These are phyloP conservation scores for Neophaeococcomyces aloes DNA, from an alignment of 2,329 filamentous ascomycete species.

Conservation along the genomic window DNA sequence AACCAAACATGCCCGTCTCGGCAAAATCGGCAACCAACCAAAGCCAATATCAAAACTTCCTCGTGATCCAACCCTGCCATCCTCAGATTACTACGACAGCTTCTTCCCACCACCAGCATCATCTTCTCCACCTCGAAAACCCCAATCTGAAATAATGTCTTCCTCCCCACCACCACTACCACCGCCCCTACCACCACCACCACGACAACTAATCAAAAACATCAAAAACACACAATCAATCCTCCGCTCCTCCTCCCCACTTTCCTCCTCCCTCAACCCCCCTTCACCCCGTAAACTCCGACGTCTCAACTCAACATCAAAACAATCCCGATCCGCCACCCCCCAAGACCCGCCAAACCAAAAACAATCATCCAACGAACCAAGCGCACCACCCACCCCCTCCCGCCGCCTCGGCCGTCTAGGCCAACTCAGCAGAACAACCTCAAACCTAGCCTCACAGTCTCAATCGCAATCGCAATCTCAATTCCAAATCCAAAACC, in stretches of 20 bases:
- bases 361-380: constrained; percentile 9
- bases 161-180: constrained; percentile 12
- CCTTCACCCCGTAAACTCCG: constrained; percentile 5
- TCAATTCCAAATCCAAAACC: constrained; percentile 9
- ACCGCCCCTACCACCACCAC: constrained; percentile 5
- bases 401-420: constrained; percentile 28
- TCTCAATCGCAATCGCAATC: constrained; percentile 1
- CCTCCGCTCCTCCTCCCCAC: not conserved
- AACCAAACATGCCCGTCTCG: constrained; percentile 8
- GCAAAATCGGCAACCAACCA: constrained; percentile 12
- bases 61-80: constrained; percentile 13
- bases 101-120: constrained; percentile 1
- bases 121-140: constrained; percentile 2
- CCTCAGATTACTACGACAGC: constrained; percentile 12
- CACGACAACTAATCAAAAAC: constrained; percentile 11
- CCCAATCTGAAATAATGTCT: constrained; percentile 16
- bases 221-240: not conserved
- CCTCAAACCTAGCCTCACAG: no score
- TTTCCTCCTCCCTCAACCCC: not conserved
- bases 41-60: constrained; percentile 6
- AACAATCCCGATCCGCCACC: constrained; percentile 11
- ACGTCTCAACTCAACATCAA: constrained; percentile 2
- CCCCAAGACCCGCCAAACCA: not conserved
- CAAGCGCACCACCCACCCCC: constrained; percentile 19
- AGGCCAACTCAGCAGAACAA: constrained; percentile 22